Evolutionary conservation across 306 rosid genomes (phyloP).

Genomic region (Casuarina glauca): DNA sequence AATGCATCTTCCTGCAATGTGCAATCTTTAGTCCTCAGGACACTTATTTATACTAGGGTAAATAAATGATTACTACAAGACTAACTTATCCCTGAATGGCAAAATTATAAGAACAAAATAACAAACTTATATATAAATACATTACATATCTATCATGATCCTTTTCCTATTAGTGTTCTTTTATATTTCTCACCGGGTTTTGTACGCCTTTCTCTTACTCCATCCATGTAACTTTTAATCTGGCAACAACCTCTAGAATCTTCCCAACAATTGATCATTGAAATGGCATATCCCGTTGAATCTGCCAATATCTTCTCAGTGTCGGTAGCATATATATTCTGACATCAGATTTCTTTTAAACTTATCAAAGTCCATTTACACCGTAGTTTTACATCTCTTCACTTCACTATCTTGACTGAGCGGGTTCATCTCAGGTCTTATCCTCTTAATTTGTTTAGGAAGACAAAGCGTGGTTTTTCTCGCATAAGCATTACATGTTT

Average conservation of each 20-base stretch:
- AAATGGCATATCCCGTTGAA: not conserved
- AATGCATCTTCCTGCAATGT: not conserved
- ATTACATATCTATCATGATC: too few species aligned
- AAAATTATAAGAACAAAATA: too few species aligned
- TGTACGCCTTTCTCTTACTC: not conserved
- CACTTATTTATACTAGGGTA: not conserved
- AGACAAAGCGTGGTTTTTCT: not conserved
- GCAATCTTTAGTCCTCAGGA: not conserved
- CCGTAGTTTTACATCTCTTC: not conserved
- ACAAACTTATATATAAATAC: too few species aligned
- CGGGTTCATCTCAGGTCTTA: not conserved
- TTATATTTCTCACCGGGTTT: not conserved
- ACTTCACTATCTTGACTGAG: not conserved
- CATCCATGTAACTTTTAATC: not conserved
- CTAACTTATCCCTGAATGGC: too few species aligned
- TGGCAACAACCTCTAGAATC: too few species aligned
- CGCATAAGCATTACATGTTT: not conserved
- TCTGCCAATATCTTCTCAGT: not conserved
- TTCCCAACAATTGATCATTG: not conserved
- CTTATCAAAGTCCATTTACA: not conserved
- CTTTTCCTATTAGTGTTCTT: too few species aligned
- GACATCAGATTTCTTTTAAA: not conserved
- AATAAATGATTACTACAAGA: too few species aligned
- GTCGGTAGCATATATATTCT: not conserved
- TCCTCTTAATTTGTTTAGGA: not conserved